Percentiles rank a stretch among this genome's conserved stretches.
Conservation (phyloP, 495 filamentous ascomycete species). For the Neurospora cerealis region DNA sequence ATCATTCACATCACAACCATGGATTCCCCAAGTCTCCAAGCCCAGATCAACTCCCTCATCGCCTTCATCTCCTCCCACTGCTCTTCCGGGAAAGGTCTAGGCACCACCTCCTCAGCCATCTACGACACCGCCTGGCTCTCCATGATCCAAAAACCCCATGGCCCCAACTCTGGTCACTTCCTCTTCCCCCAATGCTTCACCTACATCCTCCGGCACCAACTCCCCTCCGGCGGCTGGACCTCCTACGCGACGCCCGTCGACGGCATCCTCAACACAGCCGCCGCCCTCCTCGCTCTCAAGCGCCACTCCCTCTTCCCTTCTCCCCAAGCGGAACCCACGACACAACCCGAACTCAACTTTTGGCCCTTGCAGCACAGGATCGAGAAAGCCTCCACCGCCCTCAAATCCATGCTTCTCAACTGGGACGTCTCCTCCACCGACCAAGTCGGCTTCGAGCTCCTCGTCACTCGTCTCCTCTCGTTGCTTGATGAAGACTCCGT, state of each 20-base stretch:
- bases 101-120: background rate
- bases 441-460: background rate
- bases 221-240: background rate
- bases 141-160: background rate
- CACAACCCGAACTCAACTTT: background rate
- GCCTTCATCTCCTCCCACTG: background rate
- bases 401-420: background rate
- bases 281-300: background rate
- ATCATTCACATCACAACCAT: background rate
- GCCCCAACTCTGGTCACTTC: background rate
- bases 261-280: background rate
- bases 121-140: background rate
- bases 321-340: background rate
- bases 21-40: background rate
- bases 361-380: background rate
- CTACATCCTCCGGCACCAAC: background rate
- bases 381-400: rapidly evolving
- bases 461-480: background rate
- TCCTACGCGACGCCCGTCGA: background rate
- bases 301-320: background rate
- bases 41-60: background rate
- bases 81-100: background rate
- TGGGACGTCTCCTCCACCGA: background rate
- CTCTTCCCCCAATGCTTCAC: background rate
- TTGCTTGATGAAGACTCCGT: background rate